These are phyloP conservation scores for Diaporthe australafricana DNA, from an alignment of 2,329 filamentous ascomycete species.

Conservation along the genomic window DNA sequence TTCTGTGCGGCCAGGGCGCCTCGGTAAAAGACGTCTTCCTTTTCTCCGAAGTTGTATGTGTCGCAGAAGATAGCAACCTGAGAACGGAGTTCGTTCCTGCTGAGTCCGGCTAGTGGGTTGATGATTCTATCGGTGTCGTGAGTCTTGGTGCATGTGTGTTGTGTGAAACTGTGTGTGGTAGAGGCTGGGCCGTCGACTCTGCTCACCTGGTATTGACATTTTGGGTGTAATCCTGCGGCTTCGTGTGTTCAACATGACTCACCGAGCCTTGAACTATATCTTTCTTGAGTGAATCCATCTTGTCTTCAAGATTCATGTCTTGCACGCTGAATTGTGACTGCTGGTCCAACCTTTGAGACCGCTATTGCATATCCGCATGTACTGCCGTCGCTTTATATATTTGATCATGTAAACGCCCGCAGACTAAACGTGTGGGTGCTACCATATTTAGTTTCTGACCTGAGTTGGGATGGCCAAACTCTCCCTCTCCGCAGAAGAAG, in stretches of 20 bases:
- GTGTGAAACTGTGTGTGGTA: neutral
- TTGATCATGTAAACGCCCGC: neutral
- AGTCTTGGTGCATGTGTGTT: neutral
- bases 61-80: conserved; percentile 71
- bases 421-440: neutral
- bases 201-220: conserved; percentile 48
- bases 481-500: neutral
- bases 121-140: conserved; percentile 52
- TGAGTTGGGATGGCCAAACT: neutral
- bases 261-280: conserved; percentile 12
- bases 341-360: neutral
- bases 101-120: conserved; percentile 68
- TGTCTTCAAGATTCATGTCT: neutral
- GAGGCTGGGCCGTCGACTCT: neutral
- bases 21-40: conserved; percentile 69
- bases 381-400: conserved; percentile 1
- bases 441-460: neutral
- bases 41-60: conserved; percentile 67
- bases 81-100: conserved; percentile 59
- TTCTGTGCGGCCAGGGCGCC: conserved; percentile 81
- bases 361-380: neutral
- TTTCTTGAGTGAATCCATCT: neutral
- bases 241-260: conserved; percentile 39
- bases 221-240: conserved; percentile 42
- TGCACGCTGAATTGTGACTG: neutral